Conservation (phyloP, 148 eudicot genomes). For the Spergularia bocconei region DNA sequence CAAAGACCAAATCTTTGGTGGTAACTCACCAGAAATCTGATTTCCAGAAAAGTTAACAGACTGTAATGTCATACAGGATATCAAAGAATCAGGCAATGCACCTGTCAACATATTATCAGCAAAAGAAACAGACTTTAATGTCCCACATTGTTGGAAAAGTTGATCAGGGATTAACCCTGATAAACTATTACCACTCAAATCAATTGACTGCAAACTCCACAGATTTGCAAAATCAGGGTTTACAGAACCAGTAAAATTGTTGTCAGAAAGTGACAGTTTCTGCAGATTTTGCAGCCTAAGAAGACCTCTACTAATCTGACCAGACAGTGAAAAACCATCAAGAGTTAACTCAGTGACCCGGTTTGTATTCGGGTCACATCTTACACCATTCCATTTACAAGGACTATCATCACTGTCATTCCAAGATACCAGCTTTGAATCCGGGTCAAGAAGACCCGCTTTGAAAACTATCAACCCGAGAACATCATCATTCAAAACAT, state of each 20-base stretch:
- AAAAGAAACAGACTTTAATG: slow-evolving; percentile 50
- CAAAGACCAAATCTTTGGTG: slow-evolving; percentile 64
- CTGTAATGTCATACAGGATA: slow-evolving; percentile 55
- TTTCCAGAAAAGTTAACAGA: slow-evolving; percentile 61
- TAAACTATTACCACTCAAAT: slow-evolving; percentile 57
- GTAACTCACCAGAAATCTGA: slow-evolving; percentile 55
- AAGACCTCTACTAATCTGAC: slow-evolving; percentile 58
- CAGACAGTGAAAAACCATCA: slow-evolving; percentile 62
- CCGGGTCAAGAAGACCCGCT: slow-evolving; percentile 66
- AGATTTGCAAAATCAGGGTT: slow-evolving; percentile 61
- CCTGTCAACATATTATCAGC: slow-evolving; percentile 64
- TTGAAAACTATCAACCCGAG: slow-evolving; percentile 75
- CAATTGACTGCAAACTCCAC: slow-evolving; percentile 44
- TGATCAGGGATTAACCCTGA: slow-evolving; percentile 64
- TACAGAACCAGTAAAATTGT: slow-evolving; percentile 66
- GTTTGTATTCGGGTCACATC: slow-evolving; percentile 49
- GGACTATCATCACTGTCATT: slow-evolving; percentile 61
- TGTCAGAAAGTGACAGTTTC: slow-evolving; percentile 49
- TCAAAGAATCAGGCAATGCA: slow-evolving; percentile 49
- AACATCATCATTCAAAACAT: slow-evolving; percentile 80
- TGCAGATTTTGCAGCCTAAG: slow-evolving; percentile 47
- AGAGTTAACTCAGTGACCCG: slow-evolving; percentile 59
- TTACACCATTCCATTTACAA: slow-evolving; percentile 75
- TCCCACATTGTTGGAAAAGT: slow-evolving; percentile 73
- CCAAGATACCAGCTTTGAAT: slow-evolving; percentile 61